Conservation (phyloP, 805 yeast species). For the Candida krabiensis region DNA sequence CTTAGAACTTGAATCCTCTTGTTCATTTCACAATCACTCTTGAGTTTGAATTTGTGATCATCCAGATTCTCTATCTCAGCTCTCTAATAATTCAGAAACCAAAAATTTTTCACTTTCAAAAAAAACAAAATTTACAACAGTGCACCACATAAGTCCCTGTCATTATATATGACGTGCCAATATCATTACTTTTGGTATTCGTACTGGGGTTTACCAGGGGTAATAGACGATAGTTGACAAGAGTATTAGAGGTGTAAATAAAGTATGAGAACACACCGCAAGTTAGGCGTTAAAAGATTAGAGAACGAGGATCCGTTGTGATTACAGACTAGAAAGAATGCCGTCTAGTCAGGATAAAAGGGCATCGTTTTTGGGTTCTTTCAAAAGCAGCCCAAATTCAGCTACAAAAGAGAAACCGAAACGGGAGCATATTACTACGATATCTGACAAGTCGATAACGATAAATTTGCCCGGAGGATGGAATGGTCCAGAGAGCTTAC, state of each 20-base stretch:
- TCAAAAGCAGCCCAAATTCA: not conserved
- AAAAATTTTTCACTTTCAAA: not conserved
- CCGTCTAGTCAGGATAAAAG: slow-evolving; percentile 9
- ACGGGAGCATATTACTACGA: not conserved
- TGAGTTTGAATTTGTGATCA: no score
- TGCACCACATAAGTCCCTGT: not conserved
- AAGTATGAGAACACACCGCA: no score
- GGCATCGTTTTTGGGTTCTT: slow-evolving; percentile 5
- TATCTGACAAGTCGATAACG: slow-evolving; percentile 3
- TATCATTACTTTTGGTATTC: not conserved
- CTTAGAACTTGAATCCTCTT: no score
- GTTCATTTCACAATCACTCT: no score
- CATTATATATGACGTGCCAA: not conserved
- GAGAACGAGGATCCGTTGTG: no score
- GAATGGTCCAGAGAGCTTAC: slow-evolving; percentile 1
- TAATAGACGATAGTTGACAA: no score
- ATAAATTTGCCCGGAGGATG: slow-evolving; percentile 5
- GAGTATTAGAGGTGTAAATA: no score
- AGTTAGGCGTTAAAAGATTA: no score
- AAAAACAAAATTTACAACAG: not conserved
- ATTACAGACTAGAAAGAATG: no score
- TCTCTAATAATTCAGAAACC: not conserved
- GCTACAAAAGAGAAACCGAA: not conserved
- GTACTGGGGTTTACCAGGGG: not conserved
- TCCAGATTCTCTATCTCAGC: no score